Base-by-base conservation (phyloP, 2,329 filamentous ascomycete genomes). In the Cadophora sp. region DNA sequence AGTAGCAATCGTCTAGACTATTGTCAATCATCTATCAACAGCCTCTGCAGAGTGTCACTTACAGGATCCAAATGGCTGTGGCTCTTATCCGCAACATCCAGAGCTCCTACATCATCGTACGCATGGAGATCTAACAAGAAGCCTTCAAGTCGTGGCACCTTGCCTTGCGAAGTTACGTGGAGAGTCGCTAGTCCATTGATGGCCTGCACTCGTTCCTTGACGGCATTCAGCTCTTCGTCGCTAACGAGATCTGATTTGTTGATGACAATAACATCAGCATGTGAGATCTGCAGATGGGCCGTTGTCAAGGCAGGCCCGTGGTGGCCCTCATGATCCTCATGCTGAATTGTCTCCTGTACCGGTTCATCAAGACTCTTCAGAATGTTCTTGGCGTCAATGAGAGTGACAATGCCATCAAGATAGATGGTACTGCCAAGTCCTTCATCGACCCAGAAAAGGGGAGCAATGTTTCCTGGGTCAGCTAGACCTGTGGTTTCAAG, bases 391-490 rank as follows among this genome's bases (percentile, higher is more conserved):
- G 94, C 95, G 78, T 99, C 96, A 22, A 99, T 93, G 1, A 99
- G 83, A 0, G 96, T 98, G 56, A 98, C 94, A 65, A 99, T 97
- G 1, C 96, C 96, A 76, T 99, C 96, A 0, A 99, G 87, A 78
- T 97, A 99, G 74, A 99, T 97, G 45, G 91, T 94, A 79, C 94
- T 97, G 8, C 94, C 95, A 2, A 99, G 85, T 0, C 94, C 96
- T 72, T 98, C 95, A 74, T 99, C 96, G 30, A 99, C 90, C 96
- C 96, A 99, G 81, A 99, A 99, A 16, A 98, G 82, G 0, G 96
- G 96, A 0, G 96, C 96, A 61, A 99, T 89, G 75, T 98, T 98
- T 1, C 96, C 96, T 0, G 96, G 96, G 76, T 99, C 95, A 4
- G 96, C 96, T 6, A 99, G 85, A 0, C 96, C 96, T 0, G 96